A percentile compares a stretch with the other conserved stretches of the same genome.
Evolutionary conservation across 176 grass and related monocot species (phyloP).

Genomic region (Rhynchospora breviuscula): DNA sequence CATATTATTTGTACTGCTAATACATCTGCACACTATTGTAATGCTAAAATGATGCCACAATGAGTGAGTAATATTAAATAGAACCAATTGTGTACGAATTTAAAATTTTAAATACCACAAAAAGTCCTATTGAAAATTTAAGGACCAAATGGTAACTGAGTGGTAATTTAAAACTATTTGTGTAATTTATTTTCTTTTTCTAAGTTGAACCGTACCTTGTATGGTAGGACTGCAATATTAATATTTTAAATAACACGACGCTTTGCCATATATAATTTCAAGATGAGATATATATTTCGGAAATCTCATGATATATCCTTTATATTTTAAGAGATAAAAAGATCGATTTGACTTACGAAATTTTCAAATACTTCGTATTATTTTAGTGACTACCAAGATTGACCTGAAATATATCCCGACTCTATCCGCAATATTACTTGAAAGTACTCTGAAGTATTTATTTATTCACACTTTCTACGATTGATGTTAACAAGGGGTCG

Average conservation of each 20-base stretch:
- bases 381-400: slow-evolving; percentile 5
- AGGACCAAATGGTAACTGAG: too few relatives aligned
- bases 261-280: neutral
- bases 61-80: too few relatives aligned
- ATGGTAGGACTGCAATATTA: neutral
- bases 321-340: slow-evolving; percentile 4
- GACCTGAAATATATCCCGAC: slow-evolving; percentile 3
- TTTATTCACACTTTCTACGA: neutral
- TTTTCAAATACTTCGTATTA: neutral
- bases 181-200: neutral
- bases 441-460: neutral
- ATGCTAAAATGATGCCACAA: too few relatives aligned
- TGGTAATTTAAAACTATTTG: too few relatives aligned
- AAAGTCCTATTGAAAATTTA: too few relatives aligned
- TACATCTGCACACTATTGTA: too few relatives aligned
- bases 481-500: neutral
- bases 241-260: neutral
- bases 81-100: too few relatives aligned
- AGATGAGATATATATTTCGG: neutral
- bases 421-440: slow-evolving; percentile 1
- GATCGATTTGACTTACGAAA: slow-evolving; percentile 1
- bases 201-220: neutral
- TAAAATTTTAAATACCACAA: too few relatives aligned
- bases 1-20: too few relatives aligned
- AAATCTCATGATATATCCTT: neutral